These are phyloP conservation scores for Lenzites betulinus DNA, from an alignment of 768 basidiomycete genomes.

Conservation along the genomic window DNA sequence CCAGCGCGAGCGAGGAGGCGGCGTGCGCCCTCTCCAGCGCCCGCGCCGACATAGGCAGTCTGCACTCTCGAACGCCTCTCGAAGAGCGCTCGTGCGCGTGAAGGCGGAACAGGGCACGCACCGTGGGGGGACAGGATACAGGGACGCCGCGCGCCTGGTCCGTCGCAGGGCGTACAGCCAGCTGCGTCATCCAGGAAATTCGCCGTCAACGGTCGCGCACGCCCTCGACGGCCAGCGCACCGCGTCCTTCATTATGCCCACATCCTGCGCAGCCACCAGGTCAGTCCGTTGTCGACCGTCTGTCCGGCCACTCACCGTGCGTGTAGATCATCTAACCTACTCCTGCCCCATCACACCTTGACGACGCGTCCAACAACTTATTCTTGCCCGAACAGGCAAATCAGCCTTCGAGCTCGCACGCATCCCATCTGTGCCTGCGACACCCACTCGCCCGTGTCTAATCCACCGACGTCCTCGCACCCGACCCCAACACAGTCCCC, in stretches of 20 bases:
- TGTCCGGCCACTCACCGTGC: neutral
- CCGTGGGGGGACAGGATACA: neutral
- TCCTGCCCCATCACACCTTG: neutral
- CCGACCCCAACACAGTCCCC: neutral
- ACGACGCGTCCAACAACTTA: neutral
- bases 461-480: constrained; percentile 2
- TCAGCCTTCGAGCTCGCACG: neutral
- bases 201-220: neutral
- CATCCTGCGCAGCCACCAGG: too few relatives aligned
- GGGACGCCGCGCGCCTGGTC: neutral
- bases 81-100: neutral
- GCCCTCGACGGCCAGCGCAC: neutral
- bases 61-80: neutral
- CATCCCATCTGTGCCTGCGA: constrained; percentile 3
- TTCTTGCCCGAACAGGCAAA: neutral
- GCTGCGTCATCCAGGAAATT: neutral
- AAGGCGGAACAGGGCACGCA: neutral
- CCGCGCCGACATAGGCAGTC: neutral
- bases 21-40: neutral
- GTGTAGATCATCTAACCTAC: neutral
- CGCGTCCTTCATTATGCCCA: neutral
- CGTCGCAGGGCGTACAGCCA: neutral
- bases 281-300: too few relatives aligned
- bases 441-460: neutral
- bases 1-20: too few relatives aligned